Percentiles rank a stretch among this genome's conserved stretches.
Conservation (phyloP, 148 eudicot species). For the Camellia granthamiana region DNA sequence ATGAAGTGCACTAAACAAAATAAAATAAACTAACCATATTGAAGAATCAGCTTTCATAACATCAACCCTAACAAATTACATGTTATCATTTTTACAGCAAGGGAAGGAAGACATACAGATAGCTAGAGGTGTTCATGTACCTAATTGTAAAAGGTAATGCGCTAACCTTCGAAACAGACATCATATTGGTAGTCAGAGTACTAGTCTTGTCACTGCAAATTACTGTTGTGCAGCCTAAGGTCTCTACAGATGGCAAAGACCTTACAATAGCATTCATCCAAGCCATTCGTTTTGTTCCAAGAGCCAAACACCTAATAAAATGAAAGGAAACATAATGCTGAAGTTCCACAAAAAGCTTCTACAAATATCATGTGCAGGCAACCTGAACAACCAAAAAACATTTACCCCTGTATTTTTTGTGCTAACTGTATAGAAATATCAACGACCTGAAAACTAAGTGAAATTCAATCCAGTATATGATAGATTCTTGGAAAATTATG, state of each 20-base stretch:
- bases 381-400: neutral
- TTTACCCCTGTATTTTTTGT: neutral
- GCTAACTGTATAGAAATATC: neutral
- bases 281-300: conserved; percentile 99
- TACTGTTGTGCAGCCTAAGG: conserved; percentile 97
- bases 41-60: neutral
- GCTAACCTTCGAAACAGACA: conserved; percentile 93
- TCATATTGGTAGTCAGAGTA: conserved; percentile 97
- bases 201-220: conserved; percentile 99
- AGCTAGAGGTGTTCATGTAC: neutral
- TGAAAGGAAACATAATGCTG: neutral
- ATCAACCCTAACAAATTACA: neutral
- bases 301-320: conserved; percentile 82
- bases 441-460: neutral
- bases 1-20: neutral
- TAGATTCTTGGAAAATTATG: neutral
- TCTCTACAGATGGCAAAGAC: conserved; percentile 97
- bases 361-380: neutral
- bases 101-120: neutral
- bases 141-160: neutral
- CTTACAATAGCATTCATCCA: conserved; percentile 96
- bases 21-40: neutral
- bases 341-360: neutral
- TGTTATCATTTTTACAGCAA: too few relatives aligned
- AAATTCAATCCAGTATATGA: neutral